phyloP scores from a whole-genome alignment of 2,329 filamentous ascomycete species.

The Fusarium nanum region DNA sequence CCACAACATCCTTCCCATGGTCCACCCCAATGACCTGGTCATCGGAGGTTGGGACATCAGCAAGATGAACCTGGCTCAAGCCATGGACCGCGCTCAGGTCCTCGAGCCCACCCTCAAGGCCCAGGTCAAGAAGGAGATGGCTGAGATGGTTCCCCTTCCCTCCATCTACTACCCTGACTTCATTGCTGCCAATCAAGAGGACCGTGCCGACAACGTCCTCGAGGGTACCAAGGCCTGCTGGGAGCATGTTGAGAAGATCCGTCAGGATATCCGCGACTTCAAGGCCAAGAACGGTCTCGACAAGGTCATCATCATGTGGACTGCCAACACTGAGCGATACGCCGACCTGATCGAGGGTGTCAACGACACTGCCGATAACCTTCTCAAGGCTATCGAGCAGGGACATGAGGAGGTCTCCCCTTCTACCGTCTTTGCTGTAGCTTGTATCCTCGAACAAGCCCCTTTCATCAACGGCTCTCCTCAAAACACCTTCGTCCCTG shows the following conservation, averaged over 20 bases:
- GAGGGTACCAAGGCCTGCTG: conserved; percentile 84
- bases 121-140: conserved; percentile 93
- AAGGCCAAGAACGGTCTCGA: conserved; percentile 86
- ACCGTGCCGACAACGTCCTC: conserved; percentile 91
- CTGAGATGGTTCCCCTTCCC: conserved; percentile 85
- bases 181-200: conserved; percentile 98
- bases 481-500: conserved; percentile 98
- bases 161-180: conserved; percentile 99
- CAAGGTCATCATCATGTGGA: conserved; percentile 98
- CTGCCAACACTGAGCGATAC: conserved; percentile 97
- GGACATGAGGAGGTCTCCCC: conserved; percentile 94
- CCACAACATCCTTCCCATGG: conserved; percentile 93
- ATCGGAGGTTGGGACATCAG: conserved; percentile 99
- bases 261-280: conserved; percentile 94
- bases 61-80: conserved; percentile 84
- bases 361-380: conserved; percentile 96
- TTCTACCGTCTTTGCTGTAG: conserved; percentile 95
- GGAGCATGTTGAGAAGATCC: conserved; percentile 92
- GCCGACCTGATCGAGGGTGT: conserved; percentile 88
- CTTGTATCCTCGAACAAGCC: conserved; percentile 86
- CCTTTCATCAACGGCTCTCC: conserved; percentile 99
- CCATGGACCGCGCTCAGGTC: conserved; percentile 96
- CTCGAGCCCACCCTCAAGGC: conserved; percentile 95
- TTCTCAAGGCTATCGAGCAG: conserved; percentile 85
- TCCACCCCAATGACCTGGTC: conserved; percentile 94